A percentile compares a stretch with the other conserved stretches of the same genome.
Evolutionary conservation across 805 yeast species (phyloP).

Genomic region (Kluyveromyces nonfermentans): DNA sequence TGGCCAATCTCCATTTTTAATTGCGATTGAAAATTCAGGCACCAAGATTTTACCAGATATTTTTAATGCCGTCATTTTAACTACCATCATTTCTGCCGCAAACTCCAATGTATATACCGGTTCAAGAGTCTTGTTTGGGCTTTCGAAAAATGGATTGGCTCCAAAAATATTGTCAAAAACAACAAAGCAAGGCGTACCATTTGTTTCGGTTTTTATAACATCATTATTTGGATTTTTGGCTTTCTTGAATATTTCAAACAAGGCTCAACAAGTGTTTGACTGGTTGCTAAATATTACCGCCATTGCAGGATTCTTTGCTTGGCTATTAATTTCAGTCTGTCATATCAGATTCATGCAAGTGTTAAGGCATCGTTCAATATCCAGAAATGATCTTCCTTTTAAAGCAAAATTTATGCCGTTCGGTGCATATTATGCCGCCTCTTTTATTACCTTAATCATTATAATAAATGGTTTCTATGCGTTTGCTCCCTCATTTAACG

Average conservation of each 20-base stretch:
- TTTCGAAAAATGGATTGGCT: constrained; percentile 51
- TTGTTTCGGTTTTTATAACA: constrained; percentile 45
- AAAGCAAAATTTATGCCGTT: constrained; percentile 65
- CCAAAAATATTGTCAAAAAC: constrained; percentile 43
- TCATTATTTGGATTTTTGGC: constrained; percentile 56
- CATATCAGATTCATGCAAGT: constrained; percentile 66
- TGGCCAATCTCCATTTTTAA: constrained; percentile 60
- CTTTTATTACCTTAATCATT: constrained; percentile 44
- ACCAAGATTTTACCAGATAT: constrained; percentile 58
- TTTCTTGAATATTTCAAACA: constrained; percentile 44
- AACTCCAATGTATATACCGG: constrained; percentile 68
- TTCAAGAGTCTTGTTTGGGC: constrained; percentile 56
- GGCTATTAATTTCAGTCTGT: constrained; percentile 56
- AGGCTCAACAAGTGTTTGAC: constrained; percentile 51
- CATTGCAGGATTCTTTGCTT: constrained; percentile 64
- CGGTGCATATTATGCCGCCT: constrained; percentile 53
- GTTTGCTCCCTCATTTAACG: constrained; percentile 45
- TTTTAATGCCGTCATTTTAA: constrained; percentile 60
- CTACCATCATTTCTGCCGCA: constrained; percentile 69
- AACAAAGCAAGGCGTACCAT: constrained; percentile 54
- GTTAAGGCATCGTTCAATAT: constrained; percentile 50
- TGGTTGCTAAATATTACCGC: constrained; percentile 74
- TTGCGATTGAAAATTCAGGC: constrained; percentile 62
- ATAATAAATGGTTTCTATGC: constrained; percentile 65
- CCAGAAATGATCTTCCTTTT: constrained; percentile 63